Evolutionary conservation across 139 green algal genomes (phyloP), one percentile per base, ranked within the genome.

Genomic region (Chlorella sorokiniana): DNA sequence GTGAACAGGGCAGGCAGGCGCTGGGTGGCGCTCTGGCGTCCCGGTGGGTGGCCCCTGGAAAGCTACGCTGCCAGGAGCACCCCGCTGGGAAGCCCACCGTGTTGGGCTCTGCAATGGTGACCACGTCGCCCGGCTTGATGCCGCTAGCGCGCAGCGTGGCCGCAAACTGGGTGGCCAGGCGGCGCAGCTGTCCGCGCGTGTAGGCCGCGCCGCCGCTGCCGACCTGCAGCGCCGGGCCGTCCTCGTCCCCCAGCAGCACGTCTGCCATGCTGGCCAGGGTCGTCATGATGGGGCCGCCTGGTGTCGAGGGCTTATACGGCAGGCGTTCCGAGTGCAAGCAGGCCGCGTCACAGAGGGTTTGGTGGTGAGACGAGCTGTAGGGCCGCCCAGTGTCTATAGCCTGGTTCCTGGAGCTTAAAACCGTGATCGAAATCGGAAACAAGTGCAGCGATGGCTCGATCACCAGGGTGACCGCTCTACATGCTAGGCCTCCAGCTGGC

Each of bases 101-200:
- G 82, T 95, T 95, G n/a, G 81, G 64, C 16, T 92, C 87, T 0
- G 86, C 88, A 22, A 94, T 90, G 74, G 79, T 88, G 16, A 94
- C 88, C 22, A 88, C 76, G 44, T 93, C 85, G 4, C 92, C 91
- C 1, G 89, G 86, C 69, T 86, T 85, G 37, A 94, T 76, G 63
- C 90, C 90, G 40, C 56, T 81, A 20, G 64, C 71, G 22, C 64
- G 64, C 62, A 92, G 59, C 0, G 45, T 69, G 31, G 76, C 67
- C 0, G 89, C 85, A 68, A 90, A 76, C 20, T 81, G 64, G 20
- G 37, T 27, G n/a, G 73, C 70, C 33, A 80, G 27, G n/a, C 67
- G 25, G 10, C 62, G 37, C 35, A 92, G 76, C 40, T 83, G 59
- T 40, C 64, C 40, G 1, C 88, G 72, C 27, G 54, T 89, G 31